Evolutionary conservation across 257 asterid genomes (phyloP).

Genomic region (Solanum tarapatanum): DNA sequence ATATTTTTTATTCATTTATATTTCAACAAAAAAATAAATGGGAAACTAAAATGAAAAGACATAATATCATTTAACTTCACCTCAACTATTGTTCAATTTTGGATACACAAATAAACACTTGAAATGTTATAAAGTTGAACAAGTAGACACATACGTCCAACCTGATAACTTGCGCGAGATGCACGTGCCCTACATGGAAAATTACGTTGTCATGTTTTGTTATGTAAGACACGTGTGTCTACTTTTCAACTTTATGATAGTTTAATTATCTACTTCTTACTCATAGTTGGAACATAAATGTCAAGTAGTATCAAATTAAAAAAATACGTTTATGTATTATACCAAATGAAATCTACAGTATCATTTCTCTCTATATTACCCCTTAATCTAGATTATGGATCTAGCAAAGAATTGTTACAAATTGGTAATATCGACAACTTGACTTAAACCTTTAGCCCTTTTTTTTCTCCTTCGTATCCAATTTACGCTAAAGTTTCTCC

Average conservation of each 20-base stretch:
- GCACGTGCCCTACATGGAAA: not conserved
- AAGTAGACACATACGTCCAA: not conserved
- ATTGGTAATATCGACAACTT: not conserved
- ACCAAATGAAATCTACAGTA: not conserved
- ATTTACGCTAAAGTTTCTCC: not conserved
- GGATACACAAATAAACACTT: not conserved
- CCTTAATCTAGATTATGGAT: not conserved
- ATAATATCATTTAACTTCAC: not conserved
- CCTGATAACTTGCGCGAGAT: not conserved
- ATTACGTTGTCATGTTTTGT: not conserved
- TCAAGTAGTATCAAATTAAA: rapidly evolving
- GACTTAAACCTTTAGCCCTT: not conserved
- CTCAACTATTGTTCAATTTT: not conserved
- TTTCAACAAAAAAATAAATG: not conserved
- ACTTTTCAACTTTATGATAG: not conserved
- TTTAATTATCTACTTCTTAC: not conserved
- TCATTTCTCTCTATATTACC: not conserved
- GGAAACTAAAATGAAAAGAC: not conserved
- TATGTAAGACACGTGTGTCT: too few relatives aligned
- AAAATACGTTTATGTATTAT: not conserved
- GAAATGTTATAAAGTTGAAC: not conserved
- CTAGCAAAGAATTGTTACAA: not conserved
- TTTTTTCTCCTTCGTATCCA: not conserved
- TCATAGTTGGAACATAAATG: not conserved
- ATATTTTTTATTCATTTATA: not conserved